Percentiles rank a stretch among this genome's conserved stretches.
These are phyloP conservation scores for Sambucus nigra DNA, from an alignment of 129 eudicot genomes.

Conservation along the genomic window DNA sequence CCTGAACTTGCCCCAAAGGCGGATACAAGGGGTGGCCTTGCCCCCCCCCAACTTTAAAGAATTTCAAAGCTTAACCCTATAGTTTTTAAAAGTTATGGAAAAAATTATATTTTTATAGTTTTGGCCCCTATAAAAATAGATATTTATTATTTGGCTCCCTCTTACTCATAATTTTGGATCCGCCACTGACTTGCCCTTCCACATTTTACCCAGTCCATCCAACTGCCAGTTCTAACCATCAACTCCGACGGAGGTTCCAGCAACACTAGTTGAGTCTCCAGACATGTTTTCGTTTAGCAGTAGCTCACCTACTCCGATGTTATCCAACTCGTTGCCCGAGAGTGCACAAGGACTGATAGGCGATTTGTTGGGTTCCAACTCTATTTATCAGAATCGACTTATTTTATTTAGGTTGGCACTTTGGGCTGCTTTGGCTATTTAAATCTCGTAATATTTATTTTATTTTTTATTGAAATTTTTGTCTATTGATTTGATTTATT, in stretches of 20 bases:
- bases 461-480: neutral
- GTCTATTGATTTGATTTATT: neutral
- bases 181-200: no score
- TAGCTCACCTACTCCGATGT: constrained; percentile 23
- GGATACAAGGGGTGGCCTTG: no score
- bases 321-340: constrained; percentile 19
- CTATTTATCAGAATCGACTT: constrained; percentile 12
- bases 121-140: no score
- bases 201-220: no score
- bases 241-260: constrained; percentile 21
- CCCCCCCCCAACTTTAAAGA: no score
- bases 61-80: no score
- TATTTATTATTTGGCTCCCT: no score
- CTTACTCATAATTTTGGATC: no score
- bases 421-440: constrained; percentile 24
- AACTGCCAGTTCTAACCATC: no score
- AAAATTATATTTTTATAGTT: no score
- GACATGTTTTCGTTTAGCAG: constrained; percentile 20
- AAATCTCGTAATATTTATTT: neutral
- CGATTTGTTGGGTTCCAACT: constrained; percentile 23
- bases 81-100: no score
- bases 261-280: constrained; percentile 26
- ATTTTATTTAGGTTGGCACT: constrained; percentile 24
- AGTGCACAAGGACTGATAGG: constrained; percentile 22
- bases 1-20: no score